Conservation (phyloP, 2,329 filamentous ascomycete species). For the Apiospora arundinis region DNA sequence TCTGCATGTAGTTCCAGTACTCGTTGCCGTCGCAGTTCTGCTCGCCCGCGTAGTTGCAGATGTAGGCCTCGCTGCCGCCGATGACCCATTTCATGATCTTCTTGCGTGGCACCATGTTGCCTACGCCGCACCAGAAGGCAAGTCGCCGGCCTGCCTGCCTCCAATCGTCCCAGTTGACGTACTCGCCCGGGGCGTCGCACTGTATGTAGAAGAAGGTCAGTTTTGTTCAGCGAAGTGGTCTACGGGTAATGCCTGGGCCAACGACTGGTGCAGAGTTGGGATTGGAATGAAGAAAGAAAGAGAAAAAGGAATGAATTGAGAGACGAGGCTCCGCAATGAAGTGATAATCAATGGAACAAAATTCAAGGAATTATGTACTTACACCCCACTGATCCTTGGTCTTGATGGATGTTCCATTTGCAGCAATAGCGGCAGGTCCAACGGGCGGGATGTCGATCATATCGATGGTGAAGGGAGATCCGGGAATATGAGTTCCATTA, state of each 20-base stretch:
- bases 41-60: slow-evolving; percentile 14
- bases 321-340: too few species aligned
- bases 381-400: neutral
- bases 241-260: too few species aligned
- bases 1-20: slow-evolving; percentile 9
- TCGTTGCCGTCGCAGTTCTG: slow-evolving; percentile 19
- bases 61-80: slow-evolving; percentile 1
- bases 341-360: neutral
- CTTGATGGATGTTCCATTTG: neutral
- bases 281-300: neutral
- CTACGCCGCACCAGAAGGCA: neutral
- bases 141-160: neutral
- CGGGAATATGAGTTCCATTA: neutral
- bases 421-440: neutral
- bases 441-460: neutral
- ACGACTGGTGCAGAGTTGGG: too few species aligned
- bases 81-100: neutral
- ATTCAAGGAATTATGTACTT: neutral
- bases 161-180: neutral
- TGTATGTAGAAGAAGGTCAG: neutral
- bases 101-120: neutral
- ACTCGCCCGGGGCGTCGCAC: neutral
- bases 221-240: neutral
- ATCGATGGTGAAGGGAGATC: neutral
- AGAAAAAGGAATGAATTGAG: too few species aligned